phyloP scores from a whole-genome alignment of 495 filamentous ascomycete genomes.

The Trichoderma gamsii region DNA sequence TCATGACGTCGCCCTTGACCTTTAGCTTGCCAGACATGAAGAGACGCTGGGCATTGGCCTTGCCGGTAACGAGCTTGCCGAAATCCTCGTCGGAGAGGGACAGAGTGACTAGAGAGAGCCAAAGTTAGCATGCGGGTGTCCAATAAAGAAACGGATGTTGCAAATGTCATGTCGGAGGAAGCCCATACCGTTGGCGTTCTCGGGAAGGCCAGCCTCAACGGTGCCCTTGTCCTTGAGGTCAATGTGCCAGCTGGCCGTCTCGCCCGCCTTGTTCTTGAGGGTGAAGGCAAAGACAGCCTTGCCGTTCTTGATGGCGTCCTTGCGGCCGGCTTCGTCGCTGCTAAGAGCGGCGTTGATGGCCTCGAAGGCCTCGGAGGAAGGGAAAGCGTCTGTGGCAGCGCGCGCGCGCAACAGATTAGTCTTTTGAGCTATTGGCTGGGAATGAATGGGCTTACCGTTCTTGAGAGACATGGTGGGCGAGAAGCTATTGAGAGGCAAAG shows the following conservation, averaged over 20 bases:
- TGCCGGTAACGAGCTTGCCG: constrained; percentile 69
- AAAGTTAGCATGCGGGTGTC: constrained; percentile 7
- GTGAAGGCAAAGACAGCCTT: constrained; percentile 87
- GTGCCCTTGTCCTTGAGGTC: constrained; percentile 86
- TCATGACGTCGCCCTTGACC: constrained; percentile 98
- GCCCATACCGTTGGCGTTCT: constrained; percentile 73
- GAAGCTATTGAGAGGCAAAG: constrained; percentile 17
- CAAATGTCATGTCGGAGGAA: not conserved
- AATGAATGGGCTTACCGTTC: constrained; percentile 50
- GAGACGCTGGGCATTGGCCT: constrained; percentile 87
- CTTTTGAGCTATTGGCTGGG: not conserved
- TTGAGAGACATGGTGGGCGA: constrained; percentile 68
- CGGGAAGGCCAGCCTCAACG: constrained; percentile 69
- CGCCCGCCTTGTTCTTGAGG: constrained; percentile 76
- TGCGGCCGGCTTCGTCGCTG: constrained; percentile 63
- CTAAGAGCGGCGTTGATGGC: constrained; percentile 70
- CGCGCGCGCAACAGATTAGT: not conserved
- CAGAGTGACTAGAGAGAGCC: constrained; percentile 61
- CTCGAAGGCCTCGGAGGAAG: constrained; percentile 88
- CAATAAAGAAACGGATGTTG: not conserved
- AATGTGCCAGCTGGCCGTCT: constrained; percentile 84
- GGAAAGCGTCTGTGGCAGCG: constrained; percentile 63
- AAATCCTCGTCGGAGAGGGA: constrained; percentile 83
- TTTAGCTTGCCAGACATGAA: constrained; percentile 98
- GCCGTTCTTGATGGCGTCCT: constrained; percentile 81